These are phyloP conservation scores for Boletellus deceptivus DNA, from an alignment of 1,284 basidiomycete species.

Conservation along the genomic window DNA sequence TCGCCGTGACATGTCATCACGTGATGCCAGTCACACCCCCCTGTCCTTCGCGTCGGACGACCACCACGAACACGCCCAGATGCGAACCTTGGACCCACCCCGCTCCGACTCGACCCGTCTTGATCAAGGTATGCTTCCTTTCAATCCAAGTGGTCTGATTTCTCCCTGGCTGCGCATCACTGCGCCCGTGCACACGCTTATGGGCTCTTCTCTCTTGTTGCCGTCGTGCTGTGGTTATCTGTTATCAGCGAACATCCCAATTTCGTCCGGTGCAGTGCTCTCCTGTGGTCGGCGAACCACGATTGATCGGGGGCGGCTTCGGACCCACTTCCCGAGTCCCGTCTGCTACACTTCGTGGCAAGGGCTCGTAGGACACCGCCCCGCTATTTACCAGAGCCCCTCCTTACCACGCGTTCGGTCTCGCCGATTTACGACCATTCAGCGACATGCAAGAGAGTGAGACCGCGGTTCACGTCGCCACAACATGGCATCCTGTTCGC, in stretches of 20 bases:
- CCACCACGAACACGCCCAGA: constrained; percentile 7
- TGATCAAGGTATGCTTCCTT: constrained; percentile 21
- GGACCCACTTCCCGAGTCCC: constrained; percentile 15
- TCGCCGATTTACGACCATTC: constrained; percentile 16
- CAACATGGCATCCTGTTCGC: constrained; percentile 11
- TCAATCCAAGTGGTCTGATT: neutral
- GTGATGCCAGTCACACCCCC: constrained; percentile 17
- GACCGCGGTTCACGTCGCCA: constrained; percentile 4
- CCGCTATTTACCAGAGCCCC: constrained; percentile 7
- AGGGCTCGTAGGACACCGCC: constrained; percentile 24
- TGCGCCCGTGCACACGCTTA: constrained; percentile 8
- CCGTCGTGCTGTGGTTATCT: constrained; percentile 20
- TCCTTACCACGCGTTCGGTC: constrained; percentile 8
- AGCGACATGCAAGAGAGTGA: constrained; percentile 13
- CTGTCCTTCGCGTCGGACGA: neutral
- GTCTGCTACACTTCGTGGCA: constrained; percentile 20
- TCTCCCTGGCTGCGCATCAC: constrained; percentile 22
- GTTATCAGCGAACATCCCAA: constrained; percentile 11
- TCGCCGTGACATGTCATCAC: constrained; percentile 13
- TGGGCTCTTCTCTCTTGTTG: constrained; percentile 7
- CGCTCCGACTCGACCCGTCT: constrained; percentile 14
- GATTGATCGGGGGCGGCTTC: constrained; percentile 27
- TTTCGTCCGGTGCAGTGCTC: constrained; percentile 19
- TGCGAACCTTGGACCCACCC: constrained; percentile 20
- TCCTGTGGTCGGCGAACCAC: constrained; percentile 29